A percentile compares a stretch with the other conserved stretches of the same genome.
Evolutionary conservation across 1,284 basidiomycete genomes (phyloP).

Genomic region (Inonotus hispidus): DNA sequence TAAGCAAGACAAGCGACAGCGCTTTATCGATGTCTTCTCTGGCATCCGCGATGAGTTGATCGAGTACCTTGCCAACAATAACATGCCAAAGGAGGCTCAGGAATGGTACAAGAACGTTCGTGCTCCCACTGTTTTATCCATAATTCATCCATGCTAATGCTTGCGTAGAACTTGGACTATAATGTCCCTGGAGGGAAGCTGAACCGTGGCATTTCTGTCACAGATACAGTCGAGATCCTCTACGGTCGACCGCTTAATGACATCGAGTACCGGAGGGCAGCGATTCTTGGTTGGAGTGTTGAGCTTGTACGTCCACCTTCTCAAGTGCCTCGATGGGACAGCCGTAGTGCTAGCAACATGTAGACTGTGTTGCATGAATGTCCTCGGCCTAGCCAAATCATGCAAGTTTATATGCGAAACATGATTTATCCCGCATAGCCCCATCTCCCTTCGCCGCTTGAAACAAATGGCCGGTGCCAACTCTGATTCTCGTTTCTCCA

Average conservation of each 20-base stretch:
- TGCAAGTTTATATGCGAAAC: too few relatives aligned
- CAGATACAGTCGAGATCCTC: slow-evolving; percentile 90
- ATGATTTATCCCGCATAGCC: neutral
- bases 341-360: too few relatives aligned
- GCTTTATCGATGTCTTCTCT: slow-evolving; percentile 28
- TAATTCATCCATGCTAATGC: neutral
- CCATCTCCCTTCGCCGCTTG: neutral
- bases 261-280: slow-evolving; percentile 87
- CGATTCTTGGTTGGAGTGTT: slow-evolving; percentile 93
- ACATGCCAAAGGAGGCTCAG: slow-evolving; percentile 58
- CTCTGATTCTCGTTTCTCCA: neutral
- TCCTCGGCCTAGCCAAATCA: too few relatives aligned
- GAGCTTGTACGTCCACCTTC: slow-evolving; percentile 67
- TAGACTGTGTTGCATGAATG: too few relatives aligned
- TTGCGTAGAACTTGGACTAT: slow-evolving; percentile 77
- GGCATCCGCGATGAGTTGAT: slow-evolving; percentile 33
- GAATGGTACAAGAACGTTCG: slow-evolving; percentile 57
- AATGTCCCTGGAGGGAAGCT: slow-evolving; percentile 97
- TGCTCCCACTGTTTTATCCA: slow-evolving; percentile 8
- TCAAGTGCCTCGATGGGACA: neutral
- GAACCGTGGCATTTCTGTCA: slow-evolving; percentile 92
- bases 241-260: slow-evolving; percentile 64
- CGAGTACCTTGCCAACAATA: slow-evolving; percentile 42
- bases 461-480: neutral
- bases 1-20: slow-evolving; percentile 23